phyloP scores from a whole-genome alignment of 805 yeast genomes.

The Spathaspora arborariae region DNA sequence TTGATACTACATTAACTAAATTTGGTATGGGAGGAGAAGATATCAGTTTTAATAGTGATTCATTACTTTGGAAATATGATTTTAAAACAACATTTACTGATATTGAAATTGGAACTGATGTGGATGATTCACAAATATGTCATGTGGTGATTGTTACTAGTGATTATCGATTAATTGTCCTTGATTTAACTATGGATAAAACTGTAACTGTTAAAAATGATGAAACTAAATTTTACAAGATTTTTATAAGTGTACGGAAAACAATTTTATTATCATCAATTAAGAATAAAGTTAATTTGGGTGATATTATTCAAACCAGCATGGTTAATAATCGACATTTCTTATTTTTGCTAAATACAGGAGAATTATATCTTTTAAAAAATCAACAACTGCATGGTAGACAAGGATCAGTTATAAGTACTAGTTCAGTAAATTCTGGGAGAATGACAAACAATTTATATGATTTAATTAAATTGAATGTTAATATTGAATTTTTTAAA shows the following conservation, averaged over 20 bases:
- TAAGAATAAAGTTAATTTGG: constrained; percentile 20
- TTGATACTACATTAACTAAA: constrained; percentile 28
- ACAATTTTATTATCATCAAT: constrained; percentile 36
- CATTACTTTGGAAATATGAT: constrained; percentile 36
- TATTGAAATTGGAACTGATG: constrained; percentile 13
- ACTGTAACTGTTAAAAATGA: constrained; percentile 2
- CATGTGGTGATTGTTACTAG: constrained; percentile 25
- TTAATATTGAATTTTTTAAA: constrained; percentile 30
- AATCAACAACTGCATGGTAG: constrained; percentile 18
- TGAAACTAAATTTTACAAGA: constrained; percentile 16
- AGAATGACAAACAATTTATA: constrained; percentile 21
- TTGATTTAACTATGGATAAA: constrained; percentile 16
- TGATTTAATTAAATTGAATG: constrained; percentile 28
- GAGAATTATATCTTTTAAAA: constrained; percentile 36
- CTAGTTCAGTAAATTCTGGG: constrained; percentile 10
- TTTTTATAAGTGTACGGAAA: constrained; percentile 24
- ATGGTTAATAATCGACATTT: constrained; percentile 30
- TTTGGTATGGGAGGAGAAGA: constrained; percentile 29
- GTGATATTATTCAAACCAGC: constrained; percentile 18
- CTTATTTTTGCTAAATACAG: constrained; percentile 31
- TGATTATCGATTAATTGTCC: constrained; percentile 25
- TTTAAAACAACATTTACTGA: constrained; percentile 21
- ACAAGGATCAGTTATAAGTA: constrained; percentile 4
- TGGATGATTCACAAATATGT: neutral
- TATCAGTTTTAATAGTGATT: constrained; percentile 34